Percentiles rank a stretch among this genome's conserved stretches.
Conservation (phyloP, 2,329 filamentous ascomycete species). For the Falciphora oryzae region DNA sequence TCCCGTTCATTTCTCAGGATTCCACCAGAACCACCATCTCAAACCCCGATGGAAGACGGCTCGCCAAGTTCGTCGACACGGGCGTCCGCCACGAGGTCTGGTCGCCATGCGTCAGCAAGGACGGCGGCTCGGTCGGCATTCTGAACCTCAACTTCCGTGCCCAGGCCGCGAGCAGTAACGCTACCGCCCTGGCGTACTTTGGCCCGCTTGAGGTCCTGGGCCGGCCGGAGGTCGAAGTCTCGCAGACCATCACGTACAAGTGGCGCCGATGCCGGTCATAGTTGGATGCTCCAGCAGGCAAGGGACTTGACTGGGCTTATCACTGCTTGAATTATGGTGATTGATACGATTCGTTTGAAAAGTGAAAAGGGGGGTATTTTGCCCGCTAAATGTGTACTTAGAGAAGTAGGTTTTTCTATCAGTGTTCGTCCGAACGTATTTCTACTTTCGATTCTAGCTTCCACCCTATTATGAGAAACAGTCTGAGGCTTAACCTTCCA, state of each 20-base stretch:
- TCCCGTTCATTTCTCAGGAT: background rate
- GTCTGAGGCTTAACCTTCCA: no score
- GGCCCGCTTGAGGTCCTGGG: conserved; percentile 8
- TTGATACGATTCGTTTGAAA: no score
- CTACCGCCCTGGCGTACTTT: conserved; percentile 19
- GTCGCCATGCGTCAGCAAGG: conserved; percentile 29
- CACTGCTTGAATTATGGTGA: no score
- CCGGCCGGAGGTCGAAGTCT: background rate
- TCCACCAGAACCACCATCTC: conserved; percentile 4
- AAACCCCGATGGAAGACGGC: background rate
- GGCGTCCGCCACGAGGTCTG: conserved; percentile 23
- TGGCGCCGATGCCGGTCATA: background rate
- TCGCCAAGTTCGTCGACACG: conserved; percentile 2
- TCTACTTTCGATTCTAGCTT: no score
- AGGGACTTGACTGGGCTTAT: no score
- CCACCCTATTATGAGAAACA: no score
- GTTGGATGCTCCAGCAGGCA: no score
- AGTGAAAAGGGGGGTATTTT: no score
- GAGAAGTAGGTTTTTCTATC: no score
- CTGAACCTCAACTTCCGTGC: conserved; percentile 43
- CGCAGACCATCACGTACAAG: conserved; percentile 4
- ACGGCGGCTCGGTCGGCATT: conserved; percentile 33
- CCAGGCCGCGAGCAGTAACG: conserved; percentile 29
- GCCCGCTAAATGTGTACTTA: no score
- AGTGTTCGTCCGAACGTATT: no score